These are phyloP conservation scores for Hypoxylon sp. DNA, from an alignment of 2,329 filamentous ascomycete genomes.

Conservation along the genomic window DNA sequence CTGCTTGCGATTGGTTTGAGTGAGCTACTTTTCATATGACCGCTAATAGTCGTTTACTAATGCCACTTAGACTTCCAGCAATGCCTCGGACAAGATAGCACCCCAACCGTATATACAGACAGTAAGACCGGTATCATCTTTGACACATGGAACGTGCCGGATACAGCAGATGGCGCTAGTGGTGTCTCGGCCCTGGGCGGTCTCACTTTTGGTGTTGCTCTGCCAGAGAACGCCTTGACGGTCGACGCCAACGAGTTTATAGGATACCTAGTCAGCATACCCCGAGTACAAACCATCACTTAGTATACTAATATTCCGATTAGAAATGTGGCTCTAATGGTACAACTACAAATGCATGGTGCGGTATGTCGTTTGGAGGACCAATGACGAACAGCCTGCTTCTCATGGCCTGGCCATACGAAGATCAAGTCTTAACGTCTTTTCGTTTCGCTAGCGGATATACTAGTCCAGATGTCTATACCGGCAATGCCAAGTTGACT, in stretches of 20 bases:
- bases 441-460: slow-evolving; percentile 73
- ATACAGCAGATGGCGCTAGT: slow-evolving; percentile 43
- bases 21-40: slow-evolving; percentile 20
- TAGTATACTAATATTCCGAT: slow-evolving; percentile 21
- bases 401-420: slow-evolving; percentile 70
- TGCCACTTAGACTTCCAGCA: slow-evolving; percentile 46
- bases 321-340: slow-evolving; percentile 63
- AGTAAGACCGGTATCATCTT: slow-evolving; percentile 67
- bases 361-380: slow-evolving; percentile 69
- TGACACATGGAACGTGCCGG: slow-evolving; percentile 63
- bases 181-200: slow-evolving; percentile 60
- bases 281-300: neutral
- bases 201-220: slow-evolving; percentile 68
- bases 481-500: slow-evolving; percentile 73
- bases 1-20: slow-evolving; percentile 48
- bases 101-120: slow-evolving; percentile 60
- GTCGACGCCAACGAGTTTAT: slow-evolving; percentile 70
- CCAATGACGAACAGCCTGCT: slow-evolving; percentile 72
- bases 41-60: slow-evolving; percentile 36
- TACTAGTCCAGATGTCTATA: slow-evolving; percentile 70
- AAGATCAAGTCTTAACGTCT: slow-evolving; percentile 68
- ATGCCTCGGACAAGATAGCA: slow-evolving; percentile 46
- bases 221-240: slow-evolving; percentile 65
- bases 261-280: slow-evolving; percentile 66
- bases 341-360: slow-evolving; percentile 67